Conservation (phyloP, 441 rosid genomes). For the Pelargonium myrrhifolium region DNA sequence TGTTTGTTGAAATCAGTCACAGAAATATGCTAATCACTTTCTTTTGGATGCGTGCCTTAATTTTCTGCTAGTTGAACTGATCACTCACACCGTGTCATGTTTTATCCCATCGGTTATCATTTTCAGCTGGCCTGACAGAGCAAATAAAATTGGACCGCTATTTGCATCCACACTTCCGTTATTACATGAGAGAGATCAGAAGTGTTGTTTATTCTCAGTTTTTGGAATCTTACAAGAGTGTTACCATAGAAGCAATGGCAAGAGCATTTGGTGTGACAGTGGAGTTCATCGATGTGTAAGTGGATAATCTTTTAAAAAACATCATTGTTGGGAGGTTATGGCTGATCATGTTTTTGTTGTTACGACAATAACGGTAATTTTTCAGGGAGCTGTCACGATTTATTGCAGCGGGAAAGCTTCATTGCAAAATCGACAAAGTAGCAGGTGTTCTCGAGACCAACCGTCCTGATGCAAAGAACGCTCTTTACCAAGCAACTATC, state of each 20-base stretch:
- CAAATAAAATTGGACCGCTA: constrained; percentile 89
- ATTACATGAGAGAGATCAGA: constrained; percentile 98
- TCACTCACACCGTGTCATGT: neutral
- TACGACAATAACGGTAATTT: neutral
- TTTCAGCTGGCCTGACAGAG: constrained; percentile 76
- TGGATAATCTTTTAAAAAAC: constrained; percentile 7
- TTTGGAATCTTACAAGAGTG: constrained; percentile 91
- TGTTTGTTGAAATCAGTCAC: neutral
- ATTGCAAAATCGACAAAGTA: constrained; percentile 97
- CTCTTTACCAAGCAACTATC: constrained; percentile 91
- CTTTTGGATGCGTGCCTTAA: neutral
- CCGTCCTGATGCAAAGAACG: constrained; percentile 95
- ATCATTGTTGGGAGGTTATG: neutral
- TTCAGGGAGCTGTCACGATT: constrained; percentile 87
- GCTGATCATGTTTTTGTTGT: too few relatives aligned
- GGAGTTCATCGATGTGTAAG: constrained; percentile 93
- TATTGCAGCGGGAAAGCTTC: constrained; percentile 94
- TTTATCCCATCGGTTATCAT: constrained; percentile 1
- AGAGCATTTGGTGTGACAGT: constrained; percentile 90
- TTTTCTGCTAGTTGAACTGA: neutral
- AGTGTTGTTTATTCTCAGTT: constrained; percentile 89
- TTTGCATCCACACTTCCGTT: constrained; percentile 91
- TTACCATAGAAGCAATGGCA: constrained; percentile 95
- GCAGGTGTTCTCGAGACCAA: constrained; percentile 98
- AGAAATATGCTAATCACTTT: too few relatives aligned